Evolutionary conservation across 2,329 filamentous ascomycete species (phyloP).

Genomic region (Akanthomyces uredinophilus): DNA sequence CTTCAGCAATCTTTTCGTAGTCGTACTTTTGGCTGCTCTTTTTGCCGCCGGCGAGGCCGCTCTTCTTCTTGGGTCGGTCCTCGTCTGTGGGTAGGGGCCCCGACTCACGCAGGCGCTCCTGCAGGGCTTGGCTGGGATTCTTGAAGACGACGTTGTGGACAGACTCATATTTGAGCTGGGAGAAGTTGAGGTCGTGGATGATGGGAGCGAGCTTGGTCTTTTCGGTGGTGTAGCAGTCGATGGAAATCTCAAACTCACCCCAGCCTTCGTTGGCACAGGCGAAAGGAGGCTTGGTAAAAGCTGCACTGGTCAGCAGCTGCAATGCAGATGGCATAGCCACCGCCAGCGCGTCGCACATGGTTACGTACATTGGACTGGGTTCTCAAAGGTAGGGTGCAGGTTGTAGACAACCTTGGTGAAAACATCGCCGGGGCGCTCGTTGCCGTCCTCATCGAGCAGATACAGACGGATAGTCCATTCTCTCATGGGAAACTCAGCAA

Average conservation of each 20-base stretch:
- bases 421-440: slow-evolving; percentile 73
- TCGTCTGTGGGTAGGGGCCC: slow-evolving; percentile 78
- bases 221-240: slow-evolving; percentile 75
- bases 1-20: slow-evolving; percentile 95
- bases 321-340: background rate
- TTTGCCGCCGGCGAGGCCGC: slow-evolving; percentile 53
- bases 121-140: slow-evolving; percentile 83
- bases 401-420: slow-evolving; percentile 93
- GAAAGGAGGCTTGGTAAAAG: slow-evolving; percentile 81
- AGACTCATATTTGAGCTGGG: slow-evolving; percentile 72
- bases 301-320: slow-evolving; percentile 28
- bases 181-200: slow-evolving; percentile 89
- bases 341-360: background rate
- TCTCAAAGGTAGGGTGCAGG: slow-evolving; percentile 88
- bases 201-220: slow-evolving; percentile 76
- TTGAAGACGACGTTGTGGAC: slow-evolving; percentile 80
- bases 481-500: slow-evolving; percentile 88
- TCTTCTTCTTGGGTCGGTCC: slow-evolving; percentile 54
- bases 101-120: slow-evolving; percentile 74
- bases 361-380: slow-evolving; percentile 74
- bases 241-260: slow-evolving; percentile 96
- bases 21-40: slow-evolving; percentile 73
- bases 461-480: slow-evolving; percentile 85
- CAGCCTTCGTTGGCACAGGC: slow-evolving; percentile 89
- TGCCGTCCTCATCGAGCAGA: slow-evolving; percentile 78